These are phyloP conservation scores for Botrytis sinoallii DNA, from an alignment of 2,329 filamentous ascomycete species.

Conservation along the genomic window DNA sequence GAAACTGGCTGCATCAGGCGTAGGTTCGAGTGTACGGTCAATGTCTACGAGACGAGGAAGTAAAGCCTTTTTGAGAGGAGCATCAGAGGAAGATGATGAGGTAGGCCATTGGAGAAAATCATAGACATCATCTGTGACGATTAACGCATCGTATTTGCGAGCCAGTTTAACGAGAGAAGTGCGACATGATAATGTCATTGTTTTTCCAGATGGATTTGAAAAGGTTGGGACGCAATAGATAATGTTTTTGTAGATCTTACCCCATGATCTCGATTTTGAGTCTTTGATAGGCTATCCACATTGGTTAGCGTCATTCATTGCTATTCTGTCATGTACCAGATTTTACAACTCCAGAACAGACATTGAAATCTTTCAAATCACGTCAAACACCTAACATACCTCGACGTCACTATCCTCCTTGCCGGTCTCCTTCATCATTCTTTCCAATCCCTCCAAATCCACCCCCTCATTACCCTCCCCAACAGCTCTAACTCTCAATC, in stretches of 20 bases:
- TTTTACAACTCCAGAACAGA: neutral
- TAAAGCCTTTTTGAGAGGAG: slow-evolving; percentile 24
- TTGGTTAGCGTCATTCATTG: neutral
- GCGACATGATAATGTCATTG: slow-evolving; percentile 69
- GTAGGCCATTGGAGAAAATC: slow-evolving; percentile 80
- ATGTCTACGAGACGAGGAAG: slow-evolving; percentile 76
- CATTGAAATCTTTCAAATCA: neutral
- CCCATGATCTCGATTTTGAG: slow-evolving; percentile 52
- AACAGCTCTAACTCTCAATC: slow-evolving; percentile 68
- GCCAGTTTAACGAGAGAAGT: slow-evolving; percentile 71
- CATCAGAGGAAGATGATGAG: slow-evolving; percentile 30
- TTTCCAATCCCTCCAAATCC: slow-evolving; percentile 60
- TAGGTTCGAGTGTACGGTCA: slow-evolving; percentile 64
- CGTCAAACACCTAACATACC: slow-evolving; percentile 4
- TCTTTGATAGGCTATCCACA: slow-evolving; percentile 25
- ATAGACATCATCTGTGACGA: slow-evolving; percentile 90
- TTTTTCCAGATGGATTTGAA: slow-evolving; percentile 82
- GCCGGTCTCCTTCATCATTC: slow-evolving; percentile 22
- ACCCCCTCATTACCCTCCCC: slow-evolving; percentile 77
- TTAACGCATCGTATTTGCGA: slow-evolving; percentile 73
- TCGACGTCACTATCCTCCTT: slow-evolving; percentile 13
- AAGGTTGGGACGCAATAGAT: slow-evolving; percentile 89
- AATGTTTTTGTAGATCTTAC: slow-evolving; percentile 81
- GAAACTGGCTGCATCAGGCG: slow-evolving; percentile 56
- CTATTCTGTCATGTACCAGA: neutral